Conservation (phyloP, 164 flowering plant genomes). For the Houttuynia cordata region DNA sequence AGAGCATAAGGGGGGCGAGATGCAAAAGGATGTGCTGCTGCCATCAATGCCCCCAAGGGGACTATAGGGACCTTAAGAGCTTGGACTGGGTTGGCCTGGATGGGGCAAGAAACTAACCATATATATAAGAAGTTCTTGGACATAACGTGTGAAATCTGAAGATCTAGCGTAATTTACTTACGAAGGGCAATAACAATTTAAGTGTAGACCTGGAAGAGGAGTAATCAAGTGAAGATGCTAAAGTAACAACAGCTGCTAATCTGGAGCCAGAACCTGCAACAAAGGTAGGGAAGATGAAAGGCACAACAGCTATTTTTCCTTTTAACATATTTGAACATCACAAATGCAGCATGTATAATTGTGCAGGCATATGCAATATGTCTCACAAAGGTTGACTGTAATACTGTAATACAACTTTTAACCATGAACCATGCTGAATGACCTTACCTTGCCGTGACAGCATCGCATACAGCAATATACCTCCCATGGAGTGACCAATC, state of each 20-base stretch:
- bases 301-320: neutral
- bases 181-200: conserved; percentile 81
- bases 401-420: neutral
- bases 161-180: conserved; percentile 27
- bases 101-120: conserved; percentile 1
- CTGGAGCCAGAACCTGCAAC: conserved; percentile 51
- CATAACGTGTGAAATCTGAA: neutral
- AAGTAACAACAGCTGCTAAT: conserved; percentile 76
- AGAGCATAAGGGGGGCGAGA: conserved; percentile 74
- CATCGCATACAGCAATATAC: conserved; percentile 85
- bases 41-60: conserved; percentile 70
- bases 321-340: too few relatives aligned
- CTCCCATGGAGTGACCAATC: conserved; percentile 99
- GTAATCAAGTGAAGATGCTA: conserved; percentile 93
- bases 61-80: conserved; percentile 89
- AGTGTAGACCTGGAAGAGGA: conserved; percentile 71
- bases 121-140: too few relatives aligned
- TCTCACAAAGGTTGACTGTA: too few relatives aligned
- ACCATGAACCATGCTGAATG: neutral
- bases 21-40: conserved; percentile 85
- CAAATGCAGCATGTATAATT: too few relatives aligned
- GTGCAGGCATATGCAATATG: too few relatives aligned
- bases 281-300: conserved; percentile 8
- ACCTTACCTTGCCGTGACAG: conserved; percentile 71
- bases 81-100: conserved; percentile 95